Conservation (phyloP, 2,329 filamentous ascomycete species). For the Trichoderma afroharzianum region DNA sequence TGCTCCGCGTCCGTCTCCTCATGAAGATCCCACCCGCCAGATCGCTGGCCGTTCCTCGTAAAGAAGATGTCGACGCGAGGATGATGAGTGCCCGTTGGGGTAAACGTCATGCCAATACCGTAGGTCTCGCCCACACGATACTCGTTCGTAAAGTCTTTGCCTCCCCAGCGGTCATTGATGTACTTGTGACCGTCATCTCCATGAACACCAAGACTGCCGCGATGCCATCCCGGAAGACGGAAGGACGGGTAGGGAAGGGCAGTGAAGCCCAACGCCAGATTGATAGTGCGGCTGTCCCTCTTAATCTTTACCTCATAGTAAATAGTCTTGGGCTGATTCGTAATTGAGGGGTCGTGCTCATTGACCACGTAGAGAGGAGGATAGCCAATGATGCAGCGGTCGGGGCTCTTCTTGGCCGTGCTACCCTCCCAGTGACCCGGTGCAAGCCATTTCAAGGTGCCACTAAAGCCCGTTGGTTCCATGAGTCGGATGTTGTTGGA, state of each 20-base stretch:
- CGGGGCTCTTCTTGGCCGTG: conserved; percentile 44
- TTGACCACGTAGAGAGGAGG: conserved; percentile 64
- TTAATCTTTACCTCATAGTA: conserved; percentile 70
- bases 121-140: conserved; percentile 65
- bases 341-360: conserved; percentile 54
- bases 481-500: conserved; percentile 53
- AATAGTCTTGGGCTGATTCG: conserved; percentile 45
- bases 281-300: conserved; percentile 42
- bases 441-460: conserved; percentile 42
- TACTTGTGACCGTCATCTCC: conserved; percentile 75
- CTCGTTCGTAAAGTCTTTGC: conserved; percentile 61
- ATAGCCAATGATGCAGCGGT: conserved; percentile 63
- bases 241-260: conserved; percentile 75
- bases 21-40: conserved; percentile 66
- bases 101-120: conserved; percentile 68
- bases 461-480: conserved; percentile 46
- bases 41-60: conserved; percentile 60
- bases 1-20: conserved; percentile 66
- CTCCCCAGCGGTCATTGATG: conserved; percentile 71
- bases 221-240: conserved; percentile 77
- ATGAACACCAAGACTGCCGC: conserved; percentile 71
- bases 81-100: conserved; percentile 29
- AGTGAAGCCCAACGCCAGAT: conserved; percentile 64
- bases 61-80: conserved; percentile 55
- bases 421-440: conserved; percentile 51